A percentile compares a stretch with the other conserved stretches of the same genome.
These are phyloP conservation scores for Xylariaceae sp. DNA, from an alignment of 2,329 filamentous ascomycete genomes.

Conservation along the genomic window DNA sequence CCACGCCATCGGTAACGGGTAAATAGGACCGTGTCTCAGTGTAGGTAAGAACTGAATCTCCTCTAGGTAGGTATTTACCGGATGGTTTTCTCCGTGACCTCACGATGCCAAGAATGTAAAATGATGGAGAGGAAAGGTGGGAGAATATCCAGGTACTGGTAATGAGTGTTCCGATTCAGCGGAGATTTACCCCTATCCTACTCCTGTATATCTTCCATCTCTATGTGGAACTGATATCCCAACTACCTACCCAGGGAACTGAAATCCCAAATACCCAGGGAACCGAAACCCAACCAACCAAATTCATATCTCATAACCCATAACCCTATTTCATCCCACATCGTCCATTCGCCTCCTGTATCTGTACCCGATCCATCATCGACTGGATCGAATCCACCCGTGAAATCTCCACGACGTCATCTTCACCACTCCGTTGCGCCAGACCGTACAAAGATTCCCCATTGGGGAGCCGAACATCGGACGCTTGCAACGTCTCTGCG, in stretches of 20 bases:
- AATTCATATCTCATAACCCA: background rate
- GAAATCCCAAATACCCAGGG: too few species aligned
- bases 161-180: too few species aligned
- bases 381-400: constrained; percentile 18
- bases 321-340: background rate
- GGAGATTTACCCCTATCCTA: too few species aligned
- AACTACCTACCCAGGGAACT: background rate
- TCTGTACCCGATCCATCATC: constrained; percentile 14
- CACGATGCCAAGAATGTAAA: too few species aligned
- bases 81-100: too few species aligned
- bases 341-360: background rate
- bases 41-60: background rate
- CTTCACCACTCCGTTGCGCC: constrained; percentile 24
- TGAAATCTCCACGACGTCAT: constrained; percentile 29
- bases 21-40: background rate
- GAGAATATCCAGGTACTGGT: too few species aligned
- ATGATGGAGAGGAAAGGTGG: too few species aligned
- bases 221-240: too few species aligned
- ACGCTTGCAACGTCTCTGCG: constrained; percentile 66
- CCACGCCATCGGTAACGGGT: background rate
- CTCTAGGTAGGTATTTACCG: too few species aligned
- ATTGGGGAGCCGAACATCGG: constrained; percentile 65
- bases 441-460: constrained; percentile 41
- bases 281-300: too few species aligned
- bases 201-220: too few species aligned